Evolutionary conservation across 352 stramenopile species (phyloP), one percentile per base, ranked within the genome.

Genomic region (Thraustotheca clavata): DNA sequence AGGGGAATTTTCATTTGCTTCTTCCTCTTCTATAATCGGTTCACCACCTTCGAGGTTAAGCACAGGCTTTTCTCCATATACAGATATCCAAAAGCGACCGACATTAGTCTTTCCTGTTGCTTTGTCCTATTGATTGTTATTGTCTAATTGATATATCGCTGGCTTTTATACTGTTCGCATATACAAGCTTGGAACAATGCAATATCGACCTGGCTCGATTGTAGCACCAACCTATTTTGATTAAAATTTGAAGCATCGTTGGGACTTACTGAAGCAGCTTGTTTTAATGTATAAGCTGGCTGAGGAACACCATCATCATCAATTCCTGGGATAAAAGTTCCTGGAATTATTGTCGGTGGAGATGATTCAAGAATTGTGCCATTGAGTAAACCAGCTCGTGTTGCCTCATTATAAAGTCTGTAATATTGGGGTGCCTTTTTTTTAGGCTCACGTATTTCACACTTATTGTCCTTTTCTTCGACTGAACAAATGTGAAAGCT

Each of bases 141-240:
- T 11, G 9, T 16, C 24, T 29, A 43, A 1, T 50, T 62, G 34
- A 5, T 11, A 43, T 33, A 3, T 7, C 3, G 26, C 27, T 46
- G n/a, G 6, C 3, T 18, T 11, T 33, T 18, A 5, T 75, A 94
- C 84, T 70, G 77, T 89, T 60, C 83, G 75, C 79, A 91, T 90
- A 61, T 91, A 94, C 83, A 94, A 89, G 67, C 85, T 94, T 0
- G 85, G 80, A 31, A 94, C 73, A 43, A 94, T 87, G 41, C 85
- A 92, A 24, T 94, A 94, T 39, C 67, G 73, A 0, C 85, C 85
- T 48, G 83, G 72, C 41, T 91, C 80, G 67, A 93, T 86, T 0
- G 68, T 79, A 22, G 76, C 73, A 69, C 89, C 80, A 32, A 83
- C 67, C 83, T 91, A 60, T 27, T 18, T 1, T n/a, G n/a, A n/a